These are phyloP conservation scores for Millerozyma miso DNA, from an alignment of 805 yeast genomes.

Conservation along the genomic window DNA sequence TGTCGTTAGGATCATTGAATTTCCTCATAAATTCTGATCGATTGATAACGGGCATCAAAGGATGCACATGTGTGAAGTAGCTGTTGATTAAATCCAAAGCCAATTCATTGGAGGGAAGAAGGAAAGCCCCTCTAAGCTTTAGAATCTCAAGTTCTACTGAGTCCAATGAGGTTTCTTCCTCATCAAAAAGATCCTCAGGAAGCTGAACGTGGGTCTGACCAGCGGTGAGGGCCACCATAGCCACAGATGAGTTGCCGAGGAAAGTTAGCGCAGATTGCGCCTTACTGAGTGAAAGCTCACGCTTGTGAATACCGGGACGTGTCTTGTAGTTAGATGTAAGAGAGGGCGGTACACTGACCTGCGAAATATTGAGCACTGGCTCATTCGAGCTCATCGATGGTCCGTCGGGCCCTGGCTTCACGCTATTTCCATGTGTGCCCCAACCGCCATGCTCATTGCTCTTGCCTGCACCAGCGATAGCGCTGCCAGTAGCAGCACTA, in stretches of 20 bases:
- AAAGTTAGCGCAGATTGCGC: conserved; percentile 38
- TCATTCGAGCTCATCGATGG: conserved; percentile 16
- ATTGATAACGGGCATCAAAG: conserved; percentile 65
- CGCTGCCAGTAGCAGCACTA: conserved; percentile 1
- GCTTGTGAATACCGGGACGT: conserved; percentile 35
- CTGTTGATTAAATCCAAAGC: conserved; percentile 56
- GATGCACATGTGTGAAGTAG: conserved; percentile 64
- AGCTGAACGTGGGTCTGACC: conserved; percentile 47
- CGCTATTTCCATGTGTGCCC: not conserved
- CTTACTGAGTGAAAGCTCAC: conserved; percentile 24
- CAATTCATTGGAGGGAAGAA: conserved; percentile 57
- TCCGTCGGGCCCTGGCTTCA: not conserved
- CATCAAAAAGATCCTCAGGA: conserved; percentile 36
- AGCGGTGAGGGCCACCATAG: conserved; percentile 42
- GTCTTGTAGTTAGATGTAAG: conserved; percentile 37
- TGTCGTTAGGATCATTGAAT: conserved; percentile 51
- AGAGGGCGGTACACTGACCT: conserved; percentile 40
- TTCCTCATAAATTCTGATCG: conserved; percentile 56
- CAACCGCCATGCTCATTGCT: not conserved
- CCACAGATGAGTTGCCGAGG: conserved; percentile 51
- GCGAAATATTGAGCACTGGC: conserved; percentile 40
- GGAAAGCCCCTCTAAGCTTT: conserved; percentile 64
- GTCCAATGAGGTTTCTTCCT: conserved; percentile 36
- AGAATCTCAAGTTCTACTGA: conserved; percentile 63
- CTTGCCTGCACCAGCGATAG: not conserved